Evolutionary conservation across 1,284 basidiomycete genomes (phyloP).

Genomic region (Microbotryum saponariae): DNA sequence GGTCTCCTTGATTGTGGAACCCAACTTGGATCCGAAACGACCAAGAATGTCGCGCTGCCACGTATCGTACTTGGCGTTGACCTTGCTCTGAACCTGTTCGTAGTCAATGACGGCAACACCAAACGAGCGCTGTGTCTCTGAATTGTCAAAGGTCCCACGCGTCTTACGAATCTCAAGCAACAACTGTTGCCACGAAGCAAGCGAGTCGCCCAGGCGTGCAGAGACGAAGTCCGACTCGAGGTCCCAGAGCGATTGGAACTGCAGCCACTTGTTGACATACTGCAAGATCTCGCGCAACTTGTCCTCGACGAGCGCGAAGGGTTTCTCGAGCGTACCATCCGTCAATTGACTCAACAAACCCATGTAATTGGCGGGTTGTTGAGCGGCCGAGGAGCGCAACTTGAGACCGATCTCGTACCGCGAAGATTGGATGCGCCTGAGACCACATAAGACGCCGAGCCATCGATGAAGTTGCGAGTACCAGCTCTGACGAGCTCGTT

Average conservation of each 20-base stretch:
- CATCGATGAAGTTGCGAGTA: slow-evolving; percentile 83
- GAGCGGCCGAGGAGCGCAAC: slow-evolving; percentile 57
- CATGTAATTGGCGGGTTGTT: slow-evolving; percentile 53
- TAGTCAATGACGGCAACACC: slow-evolving; percentile 93
- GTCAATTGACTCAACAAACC: slow-evolving; percentile 58
- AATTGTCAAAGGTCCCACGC: slow-evolving; percentile 91
- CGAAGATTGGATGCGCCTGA: slow-evolving; percentile 82
- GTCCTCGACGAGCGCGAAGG: slow-evolving; percentile 76
- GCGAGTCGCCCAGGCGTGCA: slow-evolving; percentile 83
- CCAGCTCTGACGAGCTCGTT: slow-evolving; percentile 86
- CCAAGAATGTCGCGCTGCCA: slow-evolving; percentile 94
- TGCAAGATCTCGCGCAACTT: slow-evolving; percentile 79
- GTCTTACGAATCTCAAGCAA: slow-evolving; percentile 94
- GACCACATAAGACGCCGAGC: slow-evolving; percentile 80
- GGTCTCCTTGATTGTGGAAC: slow-evolving; percentile 91
- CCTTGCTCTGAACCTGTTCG: slow-evolving; percentile 92
- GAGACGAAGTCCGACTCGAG: slow-evolving; percentile 95
- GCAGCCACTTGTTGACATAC: slow-evolving; percentile 95
- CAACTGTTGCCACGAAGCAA: slow-evolving; percentile 85
- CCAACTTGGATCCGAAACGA: slow-evolving; percentile 84
- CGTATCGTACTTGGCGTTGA: slow-evolving; percentile 95
- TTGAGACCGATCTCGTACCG: slow-evolving; percentile 92
- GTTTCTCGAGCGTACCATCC: slow-evolving; percentile 66
- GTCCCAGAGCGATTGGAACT: slow-evolving; percentile 98
- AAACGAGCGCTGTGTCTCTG: slow-evolving; percentile 83